phyloP scores from a whole-genome alignment of 2,329 filamentous ascomycete species.

The Byssochlamys sp. region DNA sequence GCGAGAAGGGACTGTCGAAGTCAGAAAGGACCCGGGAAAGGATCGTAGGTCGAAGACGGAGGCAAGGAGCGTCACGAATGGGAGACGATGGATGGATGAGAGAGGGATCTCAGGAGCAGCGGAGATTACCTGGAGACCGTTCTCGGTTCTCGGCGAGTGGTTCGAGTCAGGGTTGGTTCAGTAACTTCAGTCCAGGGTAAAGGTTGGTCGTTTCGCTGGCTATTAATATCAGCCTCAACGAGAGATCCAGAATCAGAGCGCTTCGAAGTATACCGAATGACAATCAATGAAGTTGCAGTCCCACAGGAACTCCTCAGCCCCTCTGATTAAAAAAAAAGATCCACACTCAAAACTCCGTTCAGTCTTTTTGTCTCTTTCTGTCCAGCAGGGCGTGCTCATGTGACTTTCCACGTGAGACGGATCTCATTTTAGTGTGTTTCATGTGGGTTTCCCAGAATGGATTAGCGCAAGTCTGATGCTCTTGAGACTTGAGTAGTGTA shows the following conservation, averaged over 20 bases:
- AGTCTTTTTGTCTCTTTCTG: background rate
- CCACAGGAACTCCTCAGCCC: background rate
- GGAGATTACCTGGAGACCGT: background rate
- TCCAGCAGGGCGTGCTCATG: background rate
- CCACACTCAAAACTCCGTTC: background rate
- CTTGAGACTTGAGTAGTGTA: too few relatives aligned
- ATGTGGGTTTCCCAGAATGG: background rate
- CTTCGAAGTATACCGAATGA: background rate
- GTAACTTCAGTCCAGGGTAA: background rate
- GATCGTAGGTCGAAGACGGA: background rate
- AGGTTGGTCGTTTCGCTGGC: background rate
- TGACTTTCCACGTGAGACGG: background rate
- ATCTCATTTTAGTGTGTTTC: background rate
- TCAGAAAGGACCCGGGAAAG: background rate
- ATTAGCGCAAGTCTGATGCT: background rate
- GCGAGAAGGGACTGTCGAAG: background rate
- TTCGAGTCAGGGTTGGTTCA: background rate
- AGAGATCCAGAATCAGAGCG: background rate
- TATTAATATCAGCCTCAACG: background rate
- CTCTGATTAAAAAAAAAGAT: background rate
- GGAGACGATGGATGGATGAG: background rate
- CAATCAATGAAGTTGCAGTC: background rate
- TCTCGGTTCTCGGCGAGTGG: background rate
- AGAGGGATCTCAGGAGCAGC: background rate
- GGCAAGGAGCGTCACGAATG: background rate